phyloP scores from a whole-genome alignment of 208 protist genomes.

The Naegleria lovaniensis region DNA sequence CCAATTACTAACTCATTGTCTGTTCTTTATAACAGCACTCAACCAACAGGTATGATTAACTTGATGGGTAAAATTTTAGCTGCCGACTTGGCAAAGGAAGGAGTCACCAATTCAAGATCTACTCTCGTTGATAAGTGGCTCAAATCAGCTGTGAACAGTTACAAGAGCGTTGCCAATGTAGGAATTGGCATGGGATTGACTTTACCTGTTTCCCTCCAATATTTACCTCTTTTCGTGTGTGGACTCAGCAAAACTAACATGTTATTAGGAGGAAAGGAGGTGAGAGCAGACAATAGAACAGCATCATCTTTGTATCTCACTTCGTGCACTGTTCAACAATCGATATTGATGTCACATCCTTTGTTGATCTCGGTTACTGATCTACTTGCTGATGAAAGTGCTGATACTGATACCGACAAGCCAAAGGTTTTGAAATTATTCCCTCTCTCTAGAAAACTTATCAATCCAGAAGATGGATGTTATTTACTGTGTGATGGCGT shows the following conservation, averaged over 20 bases:
- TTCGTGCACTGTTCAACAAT: neutral
- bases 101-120: neutral
- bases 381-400: neutral
- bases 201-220: neutral
- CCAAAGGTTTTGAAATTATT: neutral
- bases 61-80: constrained; percentile 12
- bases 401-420: neutral
- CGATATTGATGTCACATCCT: neutral
- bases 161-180: neutral
- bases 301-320: neutral
- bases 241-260: neutral
- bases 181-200: neutral
- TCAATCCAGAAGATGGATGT: neutral
- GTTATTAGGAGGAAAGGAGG: neutral
- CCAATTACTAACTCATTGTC: constrained; percentile 7
- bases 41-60: neutral
- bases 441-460: neutral
- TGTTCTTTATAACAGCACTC: neutral
- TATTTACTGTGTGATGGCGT: neutral
- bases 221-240: neutral
- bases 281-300: neutral
- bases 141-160: neutral
- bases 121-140: neutral
- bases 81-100: neutral
- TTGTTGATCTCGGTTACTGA: neutral